A percentile compares a stretch with the other conserved stretches of the same genome.
phyloP scores from a whole-genome alignment of 1,284 basidiomycete genomes.

The Trichosporon coremiiforme region DNA sequence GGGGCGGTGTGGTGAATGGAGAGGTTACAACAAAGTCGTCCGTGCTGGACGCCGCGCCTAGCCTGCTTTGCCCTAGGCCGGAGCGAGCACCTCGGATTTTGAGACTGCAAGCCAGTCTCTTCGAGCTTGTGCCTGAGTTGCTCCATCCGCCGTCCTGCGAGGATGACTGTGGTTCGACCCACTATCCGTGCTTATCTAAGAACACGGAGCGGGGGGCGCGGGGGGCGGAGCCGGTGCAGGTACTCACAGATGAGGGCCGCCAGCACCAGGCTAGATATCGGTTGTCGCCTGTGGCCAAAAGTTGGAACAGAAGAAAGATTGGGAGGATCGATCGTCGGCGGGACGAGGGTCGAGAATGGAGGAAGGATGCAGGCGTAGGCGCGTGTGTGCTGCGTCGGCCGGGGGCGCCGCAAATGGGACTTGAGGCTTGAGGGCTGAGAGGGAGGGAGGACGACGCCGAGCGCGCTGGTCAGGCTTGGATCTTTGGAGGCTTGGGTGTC shows the following conservation, averaged over 20 bases:
- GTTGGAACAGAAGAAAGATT: not conserved
- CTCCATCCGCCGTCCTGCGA: not conserved
- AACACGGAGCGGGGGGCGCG: not conserved
- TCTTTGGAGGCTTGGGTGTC: not conserved
- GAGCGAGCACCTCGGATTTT: conserved; percentile 14
- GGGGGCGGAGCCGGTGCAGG: not conserved
- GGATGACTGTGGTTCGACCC: not conserved
- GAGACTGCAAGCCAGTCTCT: not conserved
- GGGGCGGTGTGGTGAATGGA: not conserved
- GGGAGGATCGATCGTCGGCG: not conserved
- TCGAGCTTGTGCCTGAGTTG: conserved; percentile 2
- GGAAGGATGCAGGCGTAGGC: not conserved
- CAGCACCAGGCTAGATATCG: conserved; percentile 2
- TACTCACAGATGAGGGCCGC: not conserved
- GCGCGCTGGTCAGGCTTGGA: not conserved
- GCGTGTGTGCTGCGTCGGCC: not conserved
- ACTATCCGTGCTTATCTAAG: conserved; percentile 17
- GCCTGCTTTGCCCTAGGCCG: not conserved
- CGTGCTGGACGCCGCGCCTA: not conserved
- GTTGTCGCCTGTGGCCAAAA: not conserved
- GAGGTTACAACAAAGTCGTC: conserved; percentile 1
- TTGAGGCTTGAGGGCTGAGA: not conserved
- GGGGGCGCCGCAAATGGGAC: not conserved
- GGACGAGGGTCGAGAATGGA: not conserved
- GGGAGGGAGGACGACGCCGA: not conserved